Percentiles rank a stretch among this genome's conserved stretches.
Conservation (phyloP, 805 yeast species). For the Candida hungchunana region DNA sequence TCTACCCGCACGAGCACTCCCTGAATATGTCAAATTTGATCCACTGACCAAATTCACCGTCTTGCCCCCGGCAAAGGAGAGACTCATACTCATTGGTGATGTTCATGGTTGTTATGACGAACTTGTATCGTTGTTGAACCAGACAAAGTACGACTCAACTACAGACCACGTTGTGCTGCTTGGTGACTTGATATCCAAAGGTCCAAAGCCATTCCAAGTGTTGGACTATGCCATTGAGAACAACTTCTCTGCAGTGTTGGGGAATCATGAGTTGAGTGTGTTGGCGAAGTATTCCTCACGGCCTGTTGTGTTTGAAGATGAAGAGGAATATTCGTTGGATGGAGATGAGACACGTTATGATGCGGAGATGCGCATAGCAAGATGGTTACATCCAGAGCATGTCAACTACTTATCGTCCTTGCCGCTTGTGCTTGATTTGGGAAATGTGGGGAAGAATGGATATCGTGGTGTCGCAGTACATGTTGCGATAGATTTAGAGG, state of each 20-base stretch:
- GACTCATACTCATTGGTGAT: conserved; percentile 78
- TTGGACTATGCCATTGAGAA: conserved; percentile 58
- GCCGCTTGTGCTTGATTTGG: conserved; percentile 59
- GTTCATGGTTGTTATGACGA: conserved; percentile 74
- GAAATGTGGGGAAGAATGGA: conserved; percentile 50
- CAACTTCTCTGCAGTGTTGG: conserved; percentile 70
- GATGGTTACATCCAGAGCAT: conserved; percentile 50
- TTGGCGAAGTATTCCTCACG: conserved; percentile 53
- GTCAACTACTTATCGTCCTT: conserved; percentile 56
- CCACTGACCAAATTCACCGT: conserved; percentile 3
- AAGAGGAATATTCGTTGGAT: conserved; percentile 16
- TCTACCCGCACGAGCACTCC: too few species aligned
- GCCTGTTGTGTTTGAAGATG: conserved; percentile 22
- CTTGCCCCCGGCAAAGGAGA: conserved; percentile 9
- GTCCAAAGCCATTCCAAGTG: conserved; percentile 68
- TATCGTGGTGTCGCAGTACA: conserved; percentile 27
- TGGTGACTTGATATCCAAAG: conserved; percentile 87
- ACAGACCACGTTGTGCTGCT: conserved; percentile 61
- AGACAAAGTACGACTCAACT: conserved; percentile 41
- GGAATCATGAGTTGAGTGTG: conserved; percentile 82
- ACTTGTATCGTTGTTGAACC: conserved; percentile 47
- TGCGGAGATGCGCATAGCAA: conserved; percentile 13
- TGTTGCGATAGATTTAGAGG: conserved; percentile 8
- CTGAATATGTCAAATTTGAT: conserved; percentile 7
- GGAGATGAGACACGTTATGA: conserved; percentile 19